Evolutionary conservation across 805 yeast species (phyloP), one percentile per base, ranked within the genome.

Genomic region (Brettanomyces bruxellensis): DNA sequence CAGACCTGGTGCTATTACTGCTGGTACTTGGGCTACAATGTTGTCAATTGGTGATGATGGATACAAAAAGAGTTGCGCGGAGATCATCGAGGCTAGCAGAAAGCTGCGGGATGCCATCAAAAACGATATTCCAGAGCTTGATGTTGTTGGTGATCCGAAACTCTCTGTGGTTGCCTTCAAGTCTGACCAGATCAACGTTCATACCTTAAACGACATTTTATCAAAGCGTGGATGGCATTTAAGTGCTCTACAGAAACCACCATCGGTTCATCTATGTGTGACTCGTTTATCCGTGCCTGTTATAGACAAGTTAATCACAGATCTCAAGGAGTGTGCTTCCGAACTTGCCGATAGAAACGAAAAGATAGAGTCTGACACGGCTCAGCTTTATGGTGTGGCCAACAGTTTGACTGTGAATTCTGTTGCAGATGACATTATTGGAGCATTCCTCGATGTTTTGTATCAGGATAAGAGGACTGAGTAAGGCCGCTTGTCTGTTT

Each of bases 1-100:
- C 9, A 76, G 98, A 52, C 98, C 98, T 0, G 99, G 99, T 42
- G 97, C 98, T 0, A 70, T 91, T 34, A 85, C 89, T 73, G 98
- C 85, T n/a, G 98, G 97, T 0, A 90, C 98, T 63, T 93, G 98
- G 97, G 95, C 96, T 0, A 89, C 97, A 0, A 67, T 91, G 74
- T 67, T 91, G 40, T 73, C 75, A 51, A 72, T 90, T 47, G 99
- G 99, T 37, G 79, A 78, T 47, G 76, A 78, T n/a, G 98, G 98
- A 1, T 91, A 91, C 62, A 71, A 64, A 5, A 61, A 80, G 50
- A 73, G 82, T 2, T 82, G 95, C 51, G 65, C 62, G 46, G 79
- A 77, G 11, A 90, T 91, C 43, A 79, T 89, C 5, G 54, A 64
- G 6, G 78, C 90, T 3, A 79, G 95, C 2, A 72, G 78, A 58